Conservation (phyloP, 176 grass and related monocot species). For the Carex parvula region DNA sequence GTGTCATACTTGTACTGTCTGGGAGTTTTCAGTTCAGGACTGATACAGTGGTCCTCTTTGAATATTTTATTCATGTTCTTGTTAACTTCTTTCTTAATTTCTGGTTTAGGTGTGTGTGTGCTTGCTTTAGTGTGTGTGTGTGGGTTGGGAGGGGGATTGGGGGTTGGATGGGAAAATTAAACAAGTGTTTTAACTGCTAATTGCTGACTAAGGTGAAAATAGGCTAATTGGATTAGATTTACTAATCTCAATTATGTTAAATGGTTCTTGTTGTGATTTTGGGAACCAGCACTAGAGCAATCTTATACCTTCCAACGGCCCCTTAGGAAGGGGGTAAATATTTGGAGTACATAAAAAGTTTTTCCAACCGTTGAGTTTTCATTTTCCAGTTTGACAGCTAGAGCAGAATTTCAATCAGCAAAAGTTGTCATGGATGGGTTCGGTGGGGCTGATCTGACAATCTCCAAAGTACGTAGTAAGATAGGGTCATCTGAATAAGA, state of each 20-base stretch:
- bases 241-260: no score
- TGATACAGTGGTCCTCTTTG: neutral
- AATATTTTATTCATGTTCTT: neutral
- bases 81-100: no score
- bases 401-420: conserved; percentile 70
- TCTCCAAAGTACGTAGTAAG: conserved; percentile 60
- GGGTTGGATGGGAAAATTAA: no score
- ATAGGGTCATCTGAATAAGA: conserved; percentile 39
- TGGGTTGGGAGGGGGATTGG: no score
- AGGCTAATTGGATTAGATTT: no score
- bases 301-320: neutral
- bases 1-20: neutral
- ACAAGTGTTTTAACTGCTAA: no score
- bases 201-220: no score
- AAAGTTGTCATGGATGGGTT: conserved; percentile 81
- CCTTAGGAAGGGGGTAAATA: neutral
- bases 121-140: no score
- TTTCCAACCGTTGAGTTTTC: neutral
- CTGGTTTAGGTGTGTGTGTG: no score
- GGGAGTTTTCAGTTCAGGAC: neutral
- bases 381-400: conserved; percentile 48
- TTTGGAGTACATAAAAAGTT: neutral
- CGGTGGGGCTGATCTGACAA: conserved; percentile 55
- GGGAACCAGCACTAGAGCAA: no score
- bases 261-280: no score